Evolutionary conservation across 257 asterid species (phyloP), one percentile per base, ranked within the genome.

Genomic region (Solanum boliviense): DNA sequence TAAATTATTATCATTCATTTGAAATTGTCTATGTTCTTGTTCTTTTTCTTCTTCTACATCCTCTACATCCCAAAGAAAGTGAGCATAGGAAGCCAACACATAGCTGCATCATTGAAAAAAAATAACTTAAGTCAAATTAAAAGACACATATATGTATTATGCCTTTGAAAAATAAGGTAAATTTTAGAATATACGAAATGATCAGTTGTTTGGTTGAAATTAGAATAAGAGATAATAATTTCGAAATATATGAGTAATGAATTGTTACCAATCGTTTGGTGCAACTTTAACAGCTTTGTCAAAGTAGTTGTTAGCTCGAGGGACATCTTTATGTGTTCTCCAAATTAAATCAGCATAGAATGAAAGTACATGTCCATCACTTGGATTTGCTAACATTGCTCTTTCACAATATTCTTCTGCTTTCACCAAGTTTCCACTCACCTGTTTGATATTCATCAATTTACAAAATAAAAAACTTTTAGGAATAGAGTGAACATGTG

Each of bases 11-110:
- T 39, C 7, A n/a, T n/a, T 85, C 65, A 25, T 38, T 29, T 73
- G 48, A 20, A 62, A 12, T n/a, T n/a, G 78, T 84, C 35, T 23
- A 12, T 65, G 16, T 65, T 67, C 13, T 25, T 67, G 11, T 84
- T 32, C 87, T 7, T 52, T 36, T 84, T 84, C 89, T 9, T 78
- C 87, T 3, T 65, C 73, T 1, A 73, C 86, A 35, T 89, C 92
- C 48, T 88, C 95, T 13, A 88, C 89, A n/a, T 92, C 94, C 96
- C 96, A 94, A 27, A 94, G 94, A 91, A 94, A 94, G 39, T 89
- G 89, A 23, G 96, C 96, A 83, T 94, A 92, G 58, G 96, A 92
- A 39, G 93, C 95, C 93, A 89, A 56, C 60, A 92, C 92, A 86
- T 89, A 84, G 86, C 95, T 93, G 93, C 85, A 90, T 23, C 32